phyloP scores from a whole-genome alignment of 805 yeast species.

The Cyberlindnera samutprakarnensis region DNA sequence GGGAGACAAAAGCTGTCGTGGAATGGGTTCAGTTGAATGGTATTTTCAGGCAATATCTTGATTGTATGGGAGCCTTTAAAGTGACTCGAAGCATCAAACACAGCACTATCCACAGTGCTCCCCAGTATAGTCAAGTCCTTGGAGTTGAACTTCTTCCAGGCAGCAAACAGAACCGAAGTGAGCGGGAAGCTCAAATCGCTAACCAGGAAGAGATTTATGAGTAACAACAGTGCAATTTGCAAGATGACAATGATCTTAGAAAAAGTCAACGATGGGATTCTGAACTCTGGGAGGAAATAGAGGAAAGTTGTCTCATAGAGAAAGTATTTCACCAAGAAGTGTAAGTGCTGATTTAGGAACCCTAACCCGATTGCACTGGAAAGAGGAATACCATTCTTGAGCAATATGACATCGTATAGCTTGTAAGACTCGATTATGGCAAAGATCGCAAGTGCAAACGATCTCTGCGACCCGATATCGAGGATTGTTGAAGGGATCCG shows the following conservation, averaged over 20 bases:
- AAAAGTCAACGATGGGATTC: slow-evolving; percentile 69
- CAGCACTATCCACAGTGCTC: slow-evolving; percentile 28
- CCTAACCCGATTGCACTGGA: slow-evolving; percentile 26
- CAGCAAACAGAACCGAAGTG: slow-evolving; percentile 29
- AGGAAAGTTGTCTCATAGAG: slow-evolving; percentile 65
- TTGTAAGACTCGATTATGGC: slow-evolving; percentile 81
- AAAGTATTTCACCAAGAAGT: slow-evolving; percentile 63
- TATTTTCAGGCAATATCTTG: slow-evolving; percentile 84
- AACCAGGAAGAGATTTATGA: slow-evolving; percentile 46
- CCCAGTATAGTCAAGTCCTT: slow-evolving; percentile 50
- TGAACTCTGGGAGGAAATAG: slow-evolving; percentile 63
- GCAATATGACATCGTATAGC: slow-evolving; percentile 56
- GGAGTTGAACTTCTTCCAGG: slow-evolving; percentile 35
- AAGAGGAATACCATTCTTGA: slow-evolving; percentile 38
- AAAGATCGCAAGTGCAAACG: slow-evolving; percentile 58
- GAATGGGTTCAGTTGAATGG: slow-evolving; percentile 76
- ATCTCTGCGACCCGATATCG: slow-evolving; percentile 73
- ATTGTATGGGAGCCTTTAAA: slow-evolving; percentile 83
- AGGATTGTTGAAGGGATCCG: slow-evolving; percentile 59
- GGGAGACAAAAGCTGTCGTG: slow-evolving; percentile 58
- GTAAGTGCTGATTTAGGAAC: slow-evolving; percentile 40
- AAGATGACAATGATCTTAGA: slow-evolving; percentile 45
- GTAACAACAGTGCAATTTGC: slow-evolving; percentile 39
- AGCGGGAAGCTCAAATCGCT: slow-evolving; percentile 43
- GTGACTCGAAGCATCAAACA: slow-evolving; percentile 33